These are phyloP conservation scores for Phytophthora cactorum DNA, from an alignment of 352 stramenopile genomes.

Conservation along the genomic window DNA sequence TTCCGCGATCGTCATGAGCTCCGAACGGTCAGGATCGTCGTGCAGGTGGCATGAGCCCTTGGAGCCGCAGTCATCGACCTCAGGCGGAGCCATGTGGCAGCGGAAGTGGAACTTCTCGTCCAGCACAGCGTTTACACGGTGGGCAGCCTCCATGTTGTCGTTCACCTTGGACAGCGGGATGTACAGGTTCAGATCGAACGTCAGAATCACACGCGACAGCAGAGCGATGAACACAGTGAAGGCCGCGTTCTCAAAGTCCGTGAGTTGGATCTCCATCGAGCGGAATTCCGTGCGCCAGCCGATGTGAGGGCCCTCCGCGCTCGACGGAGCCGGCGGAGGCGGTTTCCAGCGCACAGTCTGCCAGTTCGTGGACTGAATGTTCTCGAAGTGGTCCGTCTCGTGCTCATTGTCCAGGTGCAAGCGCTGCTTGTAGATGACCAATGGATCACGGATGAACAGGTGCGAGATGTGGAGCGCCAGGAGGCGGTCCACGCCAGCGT, in stretches of 20 bases:
- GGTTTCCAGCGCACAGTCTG: constrained; percentile 99
- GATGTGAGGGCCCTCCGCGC: constrained; percentile 56
- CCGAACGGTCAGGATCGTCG: constrained; percentile 69
- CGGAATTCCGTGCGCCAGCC: constrained; percentile 94
- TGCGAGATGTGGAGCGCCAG: constrained; percentile 98
- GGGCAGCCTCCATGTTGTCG: constrained; percentile 99
- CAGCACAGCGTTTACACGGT: constrained; percentile 94
- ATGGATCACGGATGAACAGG: constrained; percentile 98
- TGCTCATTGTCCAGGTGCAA: constrained; percentile 83
- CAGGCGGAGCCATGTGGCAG: constrained; percentile 92
- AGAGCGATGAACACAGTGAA: constrained; percentile 99
- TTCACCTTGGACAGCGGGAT: constrained; percentile 98
- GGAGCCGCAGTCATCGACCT: constrained; percentile 69
- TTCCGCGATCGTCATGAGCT: constrained; percentile 98
- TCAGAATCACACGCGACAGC: constrained; percentile 97
- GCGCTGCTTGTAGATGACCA: constrained; percentile 95
- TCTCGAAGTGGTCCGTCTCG: constrained; percentile 98
- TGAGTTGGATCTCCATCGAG: constrained; percentile 99
- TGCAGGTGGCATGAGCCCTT: constrained; percentile 54
- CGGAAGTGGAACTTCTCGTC: constrained; percentile 99
- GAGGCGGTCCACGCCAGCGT: constrained; percentile 94
- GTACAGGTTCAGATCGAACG: constrained; percentile 99
- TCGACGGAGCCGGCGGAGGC: constrained; percentile 82
- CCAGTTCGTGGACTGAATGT: constrained; percentile 99
- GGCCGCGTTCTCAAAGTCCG: constrained; percentile 99